Evolutionary conservation across 164 flowering plant genomes (phyloP), one percentile per base, ranked within the genome.

Genomic region (Protea cynaroides): DNA sequence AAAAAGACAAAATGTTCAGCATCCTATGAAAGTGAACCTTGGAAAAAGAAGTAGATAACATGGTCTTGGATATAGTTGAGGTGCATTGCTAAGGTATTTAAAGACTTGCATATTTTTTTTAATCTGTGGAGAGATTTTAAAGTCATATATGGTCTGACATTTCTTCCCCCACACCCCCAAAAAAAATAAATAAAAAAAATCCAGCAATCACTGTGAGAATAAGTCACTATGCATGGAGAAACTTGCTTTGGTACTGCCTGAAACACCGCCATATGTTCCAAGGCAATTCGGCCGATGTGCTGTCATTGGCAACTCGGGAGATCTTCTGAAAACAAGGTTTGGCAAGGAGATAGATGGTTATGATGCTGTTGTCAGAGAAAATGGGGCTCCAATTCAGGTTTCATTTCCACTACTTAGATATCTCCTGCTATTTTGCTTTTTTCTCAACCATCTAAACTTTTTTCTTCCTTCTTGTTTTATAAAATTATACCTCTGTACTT

Each of bases 381-480:
- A 94, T 81, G 99, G 96, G 68, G 99, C 99, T 60, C 99, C 98
- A 11, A 81, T 93, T 47, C 83, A 93, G 94, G 98, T 90, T 59
- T 58, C 24, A 7, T 44, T 61, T 43, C 47, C 19, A 7, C n/a
- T 24, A 29, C 34, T 29, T 29, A 29, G 34, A 29, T 29, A 17
- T 55, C 21, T 18, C 23, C 13, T 25, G 40, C 34, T 40, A 1
- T 21, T 61, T 56, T 6, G 2, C 7, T 19, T 52, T 54, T 19
- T 18, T 62, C 47, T 44, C 7, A 36, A 61, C 53, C 47, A 55
- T 34, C 18, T 37, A 12, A 29, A 3, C 2, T 29, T 29, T 29
- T 29, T 5, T 29, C 34, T 29, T 3, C 34, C 34, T 29, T 29
- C 34, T 29, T 29, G 34, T 29, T 3, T 5, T 29, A 29, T 29